Evolutionary conservation across 441 rosid genomes (phyloP).

Genomic region (Syzygium malaccense): DNA sequence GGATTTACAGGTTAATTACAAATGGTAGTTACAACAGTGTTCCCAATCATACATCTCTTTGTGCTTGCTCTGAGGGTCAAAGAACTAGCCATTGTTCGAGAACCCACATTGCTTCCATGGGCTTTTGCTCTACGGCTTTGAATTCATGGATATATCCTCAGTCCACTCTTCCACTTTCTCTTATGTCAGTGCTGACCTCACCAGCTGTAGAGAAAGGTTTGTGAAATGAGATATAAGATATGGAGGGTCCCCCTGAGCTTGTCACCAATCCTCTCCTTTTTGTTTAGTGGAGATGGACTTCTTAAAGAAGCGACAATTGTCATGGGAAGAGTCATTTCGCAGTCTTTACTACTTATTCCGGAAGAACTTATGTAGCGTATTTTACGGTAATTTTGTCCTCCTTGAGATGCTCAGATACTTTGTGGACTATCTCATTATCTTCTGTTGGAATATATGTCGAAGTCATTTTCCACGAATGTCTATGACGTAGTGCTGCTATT

Average conservation of each 20-base stretch:
- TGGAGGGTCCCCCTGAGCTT: background rate
- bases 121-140: conserved; percentile 42
- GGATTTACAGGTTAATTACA: conserved; percentile 67
- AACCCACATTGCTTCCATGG: conserved; percentile 26
- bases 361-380: conserved; percentile 57
- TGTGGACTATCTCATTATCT: background rate
- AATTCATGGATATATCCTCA: conserved; percentile 97
- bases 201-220: conserved; percentile 64
- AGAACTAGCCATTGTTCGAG: conserved; percentile 24
- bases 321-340: conserved; percentile 93
- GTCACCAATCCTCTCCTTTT: conserved; percentile 8
- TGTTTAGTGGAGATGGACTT: conserved; percentile 56
- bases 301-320: conserved; percentile 52
- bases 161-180: conserved; percentile 70
- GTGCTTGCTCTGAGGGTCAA: conserved; percentile 27
- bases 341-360: no score
- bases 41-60: conserved; percentile 28
- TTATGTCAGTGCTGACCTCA: conserved; percentile 43
- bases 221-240: conserved; percentile 7
- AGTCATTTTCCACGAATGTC: background rate
- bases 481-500: background rate
- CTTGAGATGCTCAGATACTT: background rate
- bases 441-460: background rate
- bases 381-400: conserved; percentile 53
- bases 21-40: conserved; percentile 39